Evolutionary conservation across 2,329 filamentous ascomycete species (phyloP).

Genomic region (Myriosclerotinia scirpicola): DNA sequence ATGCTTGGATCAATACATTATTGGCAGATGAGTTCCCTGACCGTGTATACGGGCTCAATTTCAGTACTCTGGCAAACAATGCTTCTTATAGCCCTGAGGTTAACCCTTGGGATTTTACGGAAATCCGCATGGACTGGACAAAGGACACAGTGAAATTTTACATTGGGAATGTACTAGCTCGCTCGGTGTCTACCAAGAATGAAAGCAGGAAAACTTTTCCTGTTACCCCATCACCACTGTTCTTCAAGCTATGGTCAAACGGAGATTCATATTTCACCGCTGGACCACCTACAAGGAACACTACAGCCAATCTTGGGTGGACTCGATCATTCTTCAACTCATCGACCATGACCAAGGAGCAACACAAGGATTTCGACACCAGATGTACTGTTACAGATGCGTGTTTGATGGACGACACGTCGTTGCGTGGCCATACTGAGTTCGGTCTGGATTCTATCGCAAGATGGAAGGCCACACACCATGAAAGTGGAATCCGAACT

Average conservation of each 20-base stretch:
- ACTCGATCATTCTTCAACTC: slow-evolving; percentile 52
- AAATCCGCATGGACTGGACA: slow-evolving; percentile 51
- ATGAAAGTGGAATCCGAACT: slow-evolving; percentile 20
- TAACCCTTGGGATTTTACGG: slow-evolving; percentile 42
- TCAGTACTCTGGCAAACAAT: slow-evolving; percentile 21
- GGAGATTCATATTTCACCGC: slow-evolving; percentile 47
- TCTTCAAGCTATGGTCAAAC: slow-evolving; percentile 49
- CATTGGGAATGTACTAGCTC: slow-evolving; percentile 43
- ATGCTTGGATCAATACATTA: slow-evolving; percentile 46
- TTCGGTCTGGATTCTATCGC: slow-evolving; percentile 23
- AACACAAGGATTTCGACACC: slow-evolving; percentile 35
- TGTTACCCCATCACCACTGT: slow-evolving; percentile 45
- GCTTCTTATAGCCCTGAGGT: slow-evolving; percentile 11
- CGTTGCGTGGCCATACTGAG: slow-evolving; percentile 25
- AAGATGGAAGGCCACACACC: slow-evolving; percentile 25
- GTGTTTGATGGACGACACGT: slow-evolving; percentile 38
- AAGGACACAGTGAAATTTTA: slow-evolving; percentile 46
- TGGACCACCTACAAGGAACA: slow-evolving; percentile 45
- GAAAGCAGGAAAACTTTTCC: slow-evolving; percentile 38
- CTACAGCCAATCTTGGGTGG: slow-evolving; percentile 47
- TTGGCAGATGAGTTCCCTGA: slow-evolving; percentile 44
- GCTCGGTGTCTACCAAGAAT: slow-evolving; percentile 40
- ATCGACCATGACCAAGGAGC: slow-evolving; percentile 42
- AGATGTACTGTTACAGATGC: slow-evolving; percentile 40
- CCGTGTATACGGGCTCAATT: slow-evolving; percentile 39